Percentiles rank a stretch among this genome's conserved stretches.
These are phyloP conservation scores for Physcia stellaris DNA, from an alignment of 495 filamentous ascomycete genomes.

Conservation along the genomic window DNA sequence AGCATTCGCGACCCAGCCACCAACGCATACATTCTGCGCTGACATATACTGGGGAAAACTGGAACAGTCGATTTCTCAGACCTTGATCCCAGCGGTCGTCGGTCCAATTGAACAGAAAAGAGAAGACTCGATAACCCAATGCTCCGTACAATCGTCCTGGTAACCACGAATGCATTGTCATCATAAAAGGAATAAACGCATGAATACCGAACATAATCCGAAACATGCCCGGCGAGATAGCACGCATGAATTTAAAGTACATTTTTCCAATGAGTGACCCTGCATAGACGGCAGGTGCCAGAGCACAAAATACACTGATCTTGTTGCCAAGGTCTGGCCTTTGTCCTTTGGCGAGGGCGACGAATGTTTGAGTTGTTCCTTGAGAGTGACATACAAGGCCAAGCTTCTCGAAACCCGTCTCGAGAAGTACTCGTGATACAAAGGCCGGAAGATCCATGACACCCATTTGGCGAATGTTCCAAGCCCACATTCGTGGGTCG, in stretches of 20 bases:
- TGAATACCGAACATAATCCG: conserved; percentile 82
- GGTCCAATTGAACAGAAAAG: conserved; percentile 81
- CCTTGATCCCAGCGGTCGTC: conserved; percentile 76
- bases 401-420: conserved; percentile 73
- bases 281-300: conserved; percentile 85
- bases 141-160: conserved; percentile 61
- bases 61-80: conserved; percentile 72
- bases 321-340: conserved; percentile 74
- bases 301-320: conserved; percentile 82
- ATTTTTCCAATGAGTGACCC: conserved; percentile 74
- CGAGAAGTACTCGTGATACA: conserved; percentile 65
- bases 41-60: conserved; percentile 84
- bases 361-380: conserved; percentile 80
- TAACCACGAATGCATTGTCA: conserved; percentile 59
- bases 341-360: conserved; percentile 85
- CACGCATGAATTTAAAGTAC: conserved; percentile 86
- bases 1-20: conserved; percentile 89
- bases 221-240: conserved; percentile 64
- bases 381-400: conserved; percentile 82
- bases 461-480: conserved; percentile 94
- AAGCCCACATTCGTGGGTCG: conserved; percentile 93
- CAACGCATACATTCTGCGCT: conserved; percentile 84
- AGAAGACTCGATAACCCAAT: conserved; percentile 81
- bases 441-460: conserved; percentile 81
- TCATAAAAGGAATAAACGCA: conserved; percentile 91